These are phyloP conservation scores for Diaporthe sp. DNA, from an alignment of 2,329 filamentous ascomycete species.

Conservation along the genomic window DNA sequence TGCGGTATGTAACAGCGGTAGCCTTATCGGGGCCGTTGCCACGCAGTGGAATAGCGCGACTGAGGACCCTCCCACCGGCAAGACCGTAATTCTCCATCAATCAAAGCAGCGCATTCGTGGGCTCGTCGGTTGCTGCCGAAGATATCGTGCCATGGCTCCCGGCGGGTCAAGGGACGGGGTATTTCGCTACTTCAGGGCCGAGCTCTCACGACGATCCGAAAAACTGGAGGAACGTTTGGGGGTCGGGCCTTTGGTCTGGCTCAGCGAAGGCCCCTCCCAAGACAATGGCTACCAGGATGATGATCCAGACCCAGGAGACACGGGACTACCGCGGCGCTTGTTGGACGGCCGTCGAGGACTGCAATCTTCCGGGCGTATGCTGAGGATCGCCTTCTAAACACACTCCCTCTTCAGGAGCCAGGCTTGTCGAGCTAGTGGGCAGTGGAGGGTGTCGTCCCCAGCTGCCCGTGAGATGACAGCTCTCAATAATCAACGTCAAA, in stretches of 20 bases:
- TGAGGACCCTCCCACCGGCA: constrained; percentile 3
- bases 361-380: background rate
- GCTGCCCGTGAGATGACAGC: constrained; percentile 23
- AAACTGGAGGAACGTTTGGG: background rate
- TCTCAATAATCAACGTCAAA: constrained; percentile 31
- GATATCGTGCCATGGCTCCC: constrained; percentile 29
- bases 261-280: background rate
- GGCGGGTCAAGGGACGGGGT: constrained; percentile 20
- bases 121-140: constrained; percentile 35
- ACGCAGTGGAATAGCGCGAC: constrained; percentile 19
- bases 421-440: constrained; percentile 19
- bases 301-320: constrained; percentile 16
- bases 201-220: constrained; percentile 4
- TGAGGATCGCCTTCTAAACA: background rate
- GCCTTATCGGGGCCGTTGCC: constrained; percentile 15
- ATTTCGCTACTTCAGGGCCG: constrained; percentile 5
- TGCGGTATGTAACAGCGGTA: constrained; percentile 32
- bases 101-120: constrained; percentile 29
- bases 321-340: background rate
- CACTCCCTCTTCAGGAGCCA: constrained; percentile 15
- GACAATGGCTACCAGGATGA: background rate
- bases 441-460: constrained; percentile 10
- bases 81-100: constrained; percentile 38
- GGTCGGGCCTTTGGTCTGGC: background rate
- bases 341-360: background rate